These are phyloP conservation scores for Candida manassasensis DNA, from an alignment of 805 yeast genomes.

Conservation along the genomic window DNA sequence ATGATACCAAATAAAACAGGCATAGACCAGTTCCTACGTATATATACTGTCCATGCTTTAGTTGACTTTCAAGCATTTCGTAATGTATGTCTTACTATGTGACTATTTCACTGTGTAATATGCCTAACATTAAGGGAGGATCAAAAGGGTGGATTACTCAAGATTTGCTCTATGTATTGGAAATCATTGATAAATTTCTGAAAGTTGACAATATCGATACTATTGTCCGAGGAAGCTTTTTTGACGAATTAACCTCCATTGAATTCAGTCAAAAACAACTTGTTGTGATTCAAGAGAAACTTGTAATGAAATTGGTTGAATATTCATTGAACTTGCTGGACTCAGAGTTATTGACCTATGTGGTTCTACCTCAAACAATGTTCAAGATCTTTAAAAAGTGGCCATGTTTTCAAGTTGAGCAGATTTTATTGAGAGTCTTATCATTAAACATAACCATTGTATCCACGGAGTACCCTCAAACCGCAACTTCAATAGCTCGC, in stretches of 20 bases:
- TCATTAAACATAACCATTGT: too few relatives aligned
- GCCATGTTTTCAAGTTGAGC: neutral
- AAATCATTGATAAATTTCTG: neutral
- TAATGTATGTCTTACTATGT: neutral
- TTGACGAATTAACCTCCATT: neutral
- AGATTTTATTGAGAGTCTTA: neutral
- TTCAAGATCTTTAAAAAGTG: neutral
- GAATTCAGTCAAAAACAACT: neutral
- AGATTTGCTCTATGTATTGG: neutral
- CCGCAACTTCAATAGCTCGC: too few relatives aligned
- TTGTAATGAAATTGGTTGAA: neutral
- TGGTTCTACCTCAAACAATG: neutral
- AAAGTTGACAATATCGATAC: neutral
- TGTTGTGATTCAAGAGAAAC: neutral
- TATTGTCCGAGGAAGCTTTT: neutral
- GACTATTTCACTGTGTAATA: neutral
- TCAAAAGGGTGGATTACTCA: neutral
- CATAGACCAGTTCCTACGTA: neutral
- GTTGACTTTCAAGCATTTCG: constrained; percentile 2
- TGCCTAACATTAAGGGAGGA: constrained; percentile 1
- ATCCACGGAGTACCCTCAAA: too few relatives aligned
- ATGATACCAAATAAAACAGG: too few relatives aligned
- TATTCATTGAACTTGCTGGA: neutral
- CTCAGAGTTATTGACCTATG: neutral
- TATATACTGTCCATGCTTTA: constrained; percentile 2